A percentile compares a stretch with the other conserved stretches of the same genome.
These are phyloP conservation scores for Zangia roseola DNA, from an alignment of 768 basidiomycete species.

Conservation along the genomic window DNA sequence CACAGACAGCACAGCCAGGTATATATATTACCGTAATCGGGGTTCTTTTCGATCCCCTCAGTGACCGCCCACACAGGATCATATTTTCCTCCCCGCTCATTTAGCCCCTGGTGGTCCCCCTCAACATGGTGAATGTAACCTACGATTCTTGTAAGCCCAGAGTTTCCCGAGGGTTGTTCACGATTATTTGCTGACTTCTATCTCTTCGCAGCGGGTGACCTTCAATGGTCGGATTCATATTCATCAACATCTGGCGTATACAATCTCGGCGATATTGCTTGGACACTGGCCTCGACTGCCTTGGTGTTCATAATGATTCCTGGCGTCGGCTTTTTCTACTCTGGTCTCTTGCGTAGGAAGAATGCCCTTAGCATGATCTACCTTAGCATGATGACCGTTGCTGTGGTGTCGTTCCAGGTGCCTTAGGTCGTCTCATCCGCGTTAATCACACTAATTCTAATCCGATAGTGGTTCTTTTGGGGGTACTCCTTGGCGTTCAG, in stretches of 20 bases:
- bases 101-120: background rate
- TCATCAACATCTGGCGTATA: slow-evolving; percentile 35
- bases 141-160: slow-evolving; percentile 39
- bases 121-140: slow-evolving; percentile 43
- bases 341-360: slow-evolving; percentile 87
- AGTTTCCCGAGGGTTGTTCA: too few species aligned
- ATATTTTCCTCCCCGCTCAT: background rate
- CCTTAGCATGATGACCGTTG: slow-evolving; percentile 72
- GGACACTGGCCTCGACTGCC: slow-evolving; percentile 71
- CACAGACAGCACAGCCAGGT: slow-evolving; percentile 12
- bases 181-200: background rate
- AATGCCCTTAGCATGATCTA: slow-evolving; percentile 92
- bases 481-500: slow-evolving; percentile 92
- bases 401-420: slow-evolving; percentile 83
- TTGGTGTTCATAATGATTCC: slow-evolving; percentile 86
- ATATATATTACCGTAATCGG: too few species aligned
- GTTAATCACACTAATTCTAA: background rate
- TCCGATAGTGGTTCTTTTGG: slow-evolving; percentile 91
- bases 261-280: slow-evolving; percentile 67
- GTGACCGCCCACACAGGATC: background rate
- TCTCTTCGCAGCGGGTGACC: slow-evolving; percentile 35
- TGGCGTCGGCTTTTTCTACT: slow-evolving; percentile 86
- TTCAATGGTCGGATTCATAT: slow-evolving; percentile 30
- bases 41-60: slow-evolving; percentile 1
- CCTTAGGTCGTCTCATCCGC: slow-evolving; percentile 43